Percentiles rank a stretch among this genome's conserved stretches.
These are phyloP conservation scores for Entophlyctis helioformis DNA, from an alignment of 192 early-diverging fungal species.

Conservation along the genomic window DNA sequence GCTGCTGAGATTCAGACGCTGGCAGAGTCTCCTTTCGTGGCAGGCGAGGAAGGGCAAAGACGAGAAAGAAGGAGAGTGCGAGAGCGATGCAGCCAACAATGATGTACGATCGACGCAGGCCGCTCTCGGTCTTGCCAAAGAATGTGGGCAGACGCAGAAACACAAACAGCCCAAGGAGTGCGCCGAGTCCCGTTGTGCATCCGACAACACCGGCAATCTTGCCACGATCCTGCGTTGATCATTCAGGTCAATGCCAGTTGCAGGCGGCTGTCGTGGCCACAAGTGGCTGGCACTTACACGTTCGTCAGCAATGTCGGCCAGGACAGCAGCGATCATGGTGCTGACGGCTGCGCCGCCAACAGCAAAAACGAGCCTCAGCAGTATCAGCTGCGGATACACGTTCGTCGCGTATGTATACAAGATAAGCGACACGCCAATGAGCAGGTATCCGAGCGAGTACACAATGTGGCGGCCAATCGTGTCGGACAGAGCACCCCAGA, in stretches of 20 bases:
- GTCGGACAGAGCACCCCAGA: constrained; percentile 56
- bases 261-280: background rate
- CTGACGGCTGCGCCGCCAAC: constrained; percentile 47
- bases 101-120: constrained; percentile 20
- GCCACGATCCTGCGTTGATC: constrained; percentile 16
- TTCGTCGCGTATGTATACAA: constrained; percentile 36
- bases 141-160: constrained; percentile 32
- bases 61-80: constrained; percentile 24
- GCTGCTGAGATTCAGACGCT: too few relatives aligned
- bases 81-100: constrained; percentile 18
- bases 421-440: constrained; percentile 39
- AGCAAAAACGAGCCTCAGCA: constrained; percentile 54
- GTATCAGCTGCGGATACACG: constrained; percentile 46
- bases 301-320: constrained; percentile 44
- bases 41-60: constrained; percentile 19
- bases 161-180: constrained; percentile 36
- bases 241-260: background rate
- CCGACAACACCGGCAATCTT: constrained; percentile 45
- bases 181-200: constrained; percentile 46
- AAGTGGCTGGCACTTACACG: constrained; percentile 5
- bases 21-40: too few relatives aligned
- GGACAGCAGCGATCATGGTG: constrained; percentile 56
- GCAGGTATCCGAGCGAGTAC: constrained; percentile 32
- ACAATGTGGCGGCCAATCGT: constrained; percentile 39
- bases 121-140: constrained; percentile 13